Conservation (phyloP, 352 stramenopile genomes). For the Phytopythium boreale region DNA sequence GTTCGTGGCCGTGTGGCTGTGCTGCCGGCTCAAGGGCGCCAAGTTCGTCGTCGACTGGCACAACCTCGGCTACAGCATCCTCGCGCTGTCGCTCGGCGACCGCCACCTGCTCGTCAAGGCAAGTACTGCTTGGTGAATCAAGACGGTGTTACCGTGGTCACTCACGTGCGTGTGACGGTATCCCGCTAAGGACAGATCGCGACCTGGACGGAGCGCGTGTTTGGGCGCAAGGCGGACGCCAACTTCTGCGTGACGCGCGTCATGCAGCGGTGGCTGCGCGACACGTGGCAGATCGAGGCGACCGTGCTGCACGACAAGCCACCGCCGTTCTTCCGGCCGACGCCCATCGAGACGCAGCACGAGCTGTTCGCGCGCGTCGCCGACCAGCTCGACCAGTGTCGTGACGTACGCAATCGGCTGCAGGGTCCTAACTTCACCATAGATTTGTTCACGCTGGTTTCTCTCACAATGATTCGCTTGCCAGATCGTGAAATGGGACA, state of each 20-base stretch:
- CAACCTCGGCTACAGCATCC: constrained; percentile 99
- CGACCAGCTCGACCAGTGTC: constrained; percentile 65
- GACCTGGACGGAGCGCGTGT: constrained; percentile 79
- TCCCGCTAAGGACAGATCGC: constrained; percentile 41
- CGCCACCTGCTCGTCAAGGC: constrained; percentile 75
- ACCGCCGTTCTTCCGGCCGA: constrained; percentile 91
- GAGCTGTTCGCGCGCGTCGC: constrained; percentile 86
- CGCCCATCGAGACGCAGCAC: constrained; percentile 83
- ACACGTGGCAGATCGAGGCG: constrained; percentile 89
- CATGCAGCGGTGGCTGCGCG: constrained; percentile 93
- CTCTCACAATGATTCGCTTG: background rate
- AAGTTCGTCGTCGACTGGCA: constrained; percentile 99
- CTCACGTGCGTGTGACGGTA: background rate
- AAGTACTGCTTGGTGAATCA: background rate
- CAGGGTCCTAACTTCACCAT: background rate
- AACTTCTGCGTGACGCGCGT: constrained; percentile 97
- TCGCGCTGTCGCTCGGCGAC: constrained; percentile 72
- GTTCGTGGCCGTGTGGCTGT: constrained; percentile 89
- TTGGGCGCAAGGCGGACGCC: constrained; percentile 90
- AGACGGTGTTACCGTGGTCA: background rate
- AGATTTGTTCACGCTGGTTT: background rate
- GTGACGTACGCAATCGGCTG: constrained; percentile 40
- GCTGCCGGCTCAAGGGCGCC: constrained; percentile 67
- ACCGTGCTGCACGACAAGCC: constrained; percentile 95
- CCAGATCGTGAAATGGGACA: constrained; percentile 35